Base-by-base conservation (phyloP, 169 alveolate species). In the Eimeria maxima region DNA sequence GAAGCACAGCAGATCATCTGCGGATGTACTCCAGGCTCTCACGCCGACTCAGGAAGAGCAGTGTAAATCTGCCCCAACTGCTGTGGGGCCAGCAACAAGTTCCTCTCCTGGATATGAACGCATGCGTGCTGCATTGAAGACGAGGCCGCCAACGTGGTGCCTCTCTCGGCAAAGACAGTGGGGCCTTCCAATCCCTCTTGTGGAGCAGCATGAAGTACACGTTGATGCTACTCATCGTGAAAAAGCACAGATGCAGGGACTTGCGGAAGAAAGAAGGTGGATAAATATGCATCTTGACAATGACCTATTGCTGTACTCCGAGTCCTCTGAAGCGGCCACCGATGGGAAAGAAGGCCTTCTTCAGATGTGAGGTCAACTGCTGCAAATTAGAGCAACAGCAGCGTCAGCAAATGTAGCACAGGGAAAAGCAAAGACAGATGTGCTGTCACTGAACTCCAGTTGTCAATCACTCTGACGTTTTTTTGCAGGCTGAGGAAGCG, bases 141-240 rank as follows among this genome's bases (percentile, higher is more conserved):
- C 93, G 38, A 42, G 96, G 71, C 92, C 86, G 94, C 91, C 87
- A 73, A 98, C 97, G 86, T 98, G 99, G 99, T 98, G 99, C 83
- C 76, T 98, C 74, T 97, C 98, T 73, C 96, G 99, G 53, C 99
- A 98, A 93, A 81, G 98, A 67, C 90, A 67, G 78, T 98, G 99
- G 99, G 99, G 99, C 57, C 95, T 97, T 20, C 97, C 97, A 45
- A 96, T 98, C 44, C 97, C 97, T 4, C 55, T 97, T 24, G 84
- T 87, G 80, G 53, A 38, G 27, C 81, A 78, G 73, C 69, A 38
- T 24, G 84, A 33, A 67, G 67, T 45, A 86, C 80, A 42, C 76
- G 5, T 18, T 78, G 80, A 16, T 27, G 60, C 8, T 42, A 6
- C 22, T 10, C 47, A 78, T 16, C 27, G 50, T 5, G 20, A 24